Percentiles rank a stretch among this genome's conserved stretches.
Conservation (phyloP, 495 filamentous ascomycete species). For the Penicillium mononematosum region DNA sequence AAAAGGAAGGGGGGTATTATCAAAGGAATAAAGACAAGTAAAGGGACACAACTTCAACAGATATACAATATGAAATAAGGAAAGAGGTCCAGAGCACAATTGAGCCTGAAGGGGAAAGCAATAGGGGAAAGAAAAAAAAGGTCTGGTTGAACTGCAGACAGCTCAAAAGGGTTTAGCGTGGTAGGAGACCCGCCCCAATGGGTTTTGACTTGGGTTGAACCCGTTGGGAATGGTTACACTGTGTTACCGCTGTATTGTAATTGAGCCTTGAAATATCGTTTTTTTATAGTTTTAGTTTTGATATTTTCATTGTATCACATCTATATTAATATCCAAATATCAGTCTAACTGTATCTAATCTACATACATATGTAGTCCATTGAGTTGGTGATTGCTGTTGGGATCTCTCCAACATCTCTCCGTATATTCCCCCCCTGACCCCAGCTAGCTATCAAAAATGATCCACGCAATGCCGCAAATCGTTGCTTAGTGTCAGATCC, state of each 20-base stretch:
- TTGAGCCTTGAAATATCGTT: background rate
- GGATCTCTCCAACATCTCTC: background rate
- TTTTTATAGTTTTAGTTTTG: background rate
- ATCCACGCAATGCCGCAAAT: constrained; percentile 7
- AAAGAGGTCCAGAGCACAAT: constrained; percentile 6
- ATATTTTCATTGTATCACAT: background rate
- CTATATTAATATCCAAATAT: background rate
- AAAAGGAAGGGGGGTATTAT: constrained; percentile 7
- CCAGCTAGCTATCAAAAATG: constrained; percentile 4
- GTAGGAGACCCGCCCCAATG: constrained; percentile 23
- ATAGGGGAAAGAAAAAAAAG: constrained; percentile 26
- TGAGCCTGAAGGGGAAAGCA: constrained; percentile 20
- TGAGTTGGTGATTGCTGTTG: background rate
- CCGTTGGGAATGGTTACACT: constrained; percentile 10
- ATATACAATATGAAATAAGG: constrained; percentile 11
- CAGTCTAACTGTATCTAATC: background rate
- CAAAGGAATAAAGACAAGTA: constrained; percentile 9
- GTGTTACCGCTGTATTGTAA: background rate
- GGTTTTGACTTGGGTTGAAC: constrained; percentile 13
- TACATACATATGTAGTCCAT: background rate
- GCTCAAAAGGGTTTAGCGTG: constrained; percentile 26
- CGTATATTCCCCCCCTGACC: constrained; percentile 1
- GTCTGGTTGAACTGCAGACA: constrained; percentile 28
- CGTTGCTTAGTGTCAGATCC: constrained; percentile 12
- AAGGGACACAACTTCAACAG: constrained; percentile 13